Base-by-base conservation (phyloP, 2,329 filamentous ascomycete genomes). In the Phoma sp. region DNA sequence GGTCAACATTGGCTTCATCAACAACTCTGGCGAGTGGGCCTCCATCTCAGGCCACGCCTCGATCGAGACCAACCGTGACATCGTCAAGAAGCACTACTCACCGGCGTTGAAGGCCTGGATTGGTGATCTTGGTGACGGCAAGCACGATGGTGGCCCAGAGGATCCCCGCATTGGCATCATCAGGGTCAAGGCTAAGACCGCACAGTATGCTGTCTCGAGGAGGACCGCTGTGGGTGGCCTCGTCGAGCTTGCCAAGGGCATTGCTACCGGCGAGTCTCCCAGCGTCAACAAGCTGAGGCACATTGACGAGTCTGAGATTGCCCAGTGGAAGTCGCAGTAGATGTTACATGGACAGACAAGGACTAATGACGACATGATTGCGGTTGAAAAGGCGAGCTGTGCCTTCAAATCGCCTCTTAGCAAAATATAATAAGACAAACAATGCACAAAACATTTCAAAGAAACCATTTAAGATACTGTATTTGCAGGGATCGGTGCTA, bases 121-220 rank as follows among this genome's bases (percentile, higher is more conserved):
- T 13, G 92, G 92, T 5, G 91, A 96, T 61, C 82, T 96, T 2
- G 72, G 72, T 35, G 91, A 96, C 60, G 91, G 91, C 41, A 86
- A 82, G 53, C 92, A 96, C 70, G 89, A 96, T 62, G 92, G 91
- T 24, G 87, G 89, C 1, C 87, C 88, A 57, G 84, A 90, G 1
- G 92, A 96, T 68, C 91, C 92, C 10, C 83, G 92, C 22, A 90
- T 96, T 61, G 90, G 86, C 35, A 77, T 96, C 59, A 96, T 96
- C 66, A 87, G 86, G 52, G 86, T 96, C 58, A 86, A 87, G 78
- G 83, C 87, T 13, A 81, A 82, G 62, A 89, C 89, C 1, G 87
- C 86, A 1, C 90, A 89, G 4, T 95, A 95, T 68, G 83, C 88
- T 4, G 74, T 90, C 35, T 80, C 70, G 50, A 79, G 81, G 55